These are phyloP conservation scores for Gossypium bickii DNA, from an alignment of 345 rosid species.

Conservation along the genomic window DNA sequence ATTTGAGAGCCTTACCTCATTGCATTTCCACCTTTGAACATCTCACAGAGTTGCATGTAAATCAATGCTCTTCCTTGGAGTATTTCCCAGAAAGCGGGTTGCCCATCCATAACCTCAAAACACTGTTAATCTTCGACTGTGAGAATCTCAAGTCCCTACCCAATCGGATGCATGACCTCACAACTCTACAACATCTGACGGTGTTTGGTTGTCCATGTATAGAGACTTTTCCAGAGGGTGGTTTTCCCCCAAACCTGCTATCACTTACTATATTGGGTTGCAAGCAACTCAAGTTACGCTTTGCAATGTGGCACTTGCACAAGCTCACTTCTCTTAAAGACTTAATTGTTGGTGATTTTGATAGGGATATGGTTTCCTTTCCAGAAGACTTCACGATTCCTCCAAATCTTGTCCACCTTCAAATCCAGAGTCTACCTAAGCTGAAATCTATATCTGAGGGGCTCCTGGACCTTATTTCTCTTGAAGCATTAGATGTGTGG, in stretches of 20 bases:
- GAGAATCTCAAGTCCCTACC: conserved; percentile 23
- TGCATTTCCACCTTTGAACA: background rate
- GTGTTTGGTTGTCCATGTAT: conserved; percentile 5
- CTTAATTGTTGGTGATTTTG: conserved; percentile 7
- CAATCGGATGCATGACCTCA: conserved; percentile 17
- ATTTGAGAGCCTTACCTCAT: background rate
- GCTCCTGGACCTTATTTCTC: conserved; percentile 19
- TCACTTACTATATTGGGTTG: conserved; percentile 14
- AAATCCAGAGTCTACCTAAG: conserved; percentile 9
- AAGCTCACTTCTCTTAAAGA: conserved; percentile 25
- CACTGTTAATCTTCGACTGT: conserved; percentile 6
- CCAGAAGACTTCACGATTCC: conserved; percentile 13
- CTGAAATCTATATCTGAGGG: conserved; percentile 18
- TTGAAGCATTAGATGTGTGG: conserved; percentile 17
- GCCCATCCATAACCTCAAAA: conserved; percentile 13
- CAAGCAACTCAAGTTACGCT: conserved; percentile 13
- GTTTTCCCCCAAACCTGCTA: conserved; percentile 25
- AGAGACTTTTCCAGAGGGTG: conserved; percentile 20
- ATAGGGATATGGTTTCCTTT: conserved; percentile 14
- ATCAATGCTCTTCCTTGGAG: conserved; percentile 15
- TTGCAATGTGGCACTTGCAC: conserved; percentile 22
- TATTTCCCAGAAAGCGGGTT: conserved; percentile 22
- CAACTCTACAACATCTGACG: conserved; percentile 12
- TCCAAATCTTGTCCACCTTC: conserved; percentile 5
- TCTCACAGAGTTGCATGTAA: conserved; percentile 16